Evolutionary conservation across 306 rosid species (phyloP), one percentile per base, ranked within the genome.

Genomic region (Quercus mongolica): DNA sequence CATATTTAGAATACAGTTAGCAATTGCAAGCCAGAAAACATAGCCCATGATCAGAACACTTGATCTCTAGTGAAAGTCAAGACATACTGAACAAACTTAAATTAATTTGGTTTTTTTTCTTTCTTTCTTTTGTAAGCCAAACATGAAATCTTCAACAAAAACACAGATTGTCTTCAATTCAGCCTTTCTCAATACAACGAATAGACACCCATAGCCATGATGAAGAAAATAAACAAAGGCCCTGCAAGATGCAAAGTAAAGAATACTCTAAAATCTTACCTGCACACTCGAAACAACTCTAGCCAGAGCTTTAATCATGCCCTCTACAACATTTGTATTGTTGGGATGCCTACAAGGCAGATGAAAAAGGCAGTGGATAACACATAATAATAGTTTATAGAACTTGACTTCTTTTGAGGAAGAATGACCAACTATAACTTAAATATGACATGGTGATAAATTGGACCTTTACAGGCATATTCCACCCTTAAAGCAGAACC

Each of bases 251-350:
- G 35, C 26, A 4, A 54, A 18, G 25, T 51, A 26, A 25, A 18
- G 65, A 28, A 59, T 49, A 11, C 65, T 28, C 17, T 51, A 76
- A 81, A 55, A 84, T 75, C 89, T 80, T 85, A 90, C 97, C 95
- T 94, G 99, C 80, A 90, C 85, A 64, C 80, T 91, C 59, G 97
- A 91, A 86, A 94, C 95, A 77, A 94, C 96, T 86, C 99, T 87
- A 71, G 97, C 97, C 57, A 94, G 94, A 84, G 94, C 97, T 89
- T 94, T 94, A 80, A 94, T 95, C 82, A 94, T 92, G 76, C 95
- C 99, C 86, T 92, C 99, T 81, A 92, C 97, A 76, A 94, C 92
- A 88, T 92, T 94, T 75, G 99, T 94, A 80, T 92, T 94, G 82
- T 94, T 92, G 31, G 97, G 99, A 79, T 94, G 79, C 97, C 99